Evolutionary conservation across 2,329 filamentous ascomycete species (phyloP).

Genomic region (Fusarium irregulare): DNA sequence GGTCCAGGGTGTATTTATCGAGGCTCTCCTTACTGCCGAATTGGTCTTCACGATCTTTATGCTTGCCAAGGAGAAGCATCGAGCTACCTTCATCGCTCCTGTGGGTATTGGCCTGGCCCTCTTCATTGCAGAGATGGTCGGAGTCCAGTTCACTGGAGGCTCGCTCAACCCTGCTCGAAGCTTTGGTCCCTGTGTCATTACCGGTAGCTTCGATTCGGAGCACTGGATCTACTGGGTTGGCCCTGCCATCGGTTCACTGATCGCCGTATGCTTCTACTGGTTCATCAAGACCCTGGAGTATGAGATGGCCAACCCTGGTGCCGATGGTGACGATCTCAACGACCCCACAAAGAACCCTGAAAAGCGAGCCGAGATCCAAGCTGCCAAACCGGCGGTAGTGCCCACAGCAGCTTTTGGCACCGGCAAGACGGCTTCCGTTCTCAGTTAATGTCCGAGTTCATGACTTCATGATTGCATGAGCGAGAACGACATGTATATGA

Average conservation of each 20-base stretch:
- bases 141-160: slow-evolving; percentile 61
- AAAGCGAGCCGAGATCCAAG: slow-evolving; percentile 50
- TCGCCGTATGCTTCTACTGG: slow-evolving; percentile 53
- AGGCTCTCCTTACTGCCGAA: slow-evolving; percentile 61
- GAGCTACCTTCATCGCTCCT: slow-evolving; percentile 60
- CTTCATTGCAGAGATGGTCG: slow-evolving; percentile 59
- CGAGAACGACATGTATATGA: slow-evolving; percentile 5
- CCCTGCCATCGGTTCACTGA: slow-evolving; percentile 49
- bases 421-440: slow-evolving; percentile 41
- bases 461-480: slow-evolving; percentile 11
- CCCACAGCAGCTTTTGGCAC: slow-evolving; percentile 32
- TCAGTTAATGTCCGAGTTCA: slow-evolving; percentile 22
- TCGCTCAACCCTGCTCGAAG: slow-evolving; percentile 60
- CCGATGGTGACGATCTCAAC: slow-evolving; percentile 57
- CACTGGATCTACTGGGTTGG: slow-evolving; percentile 63
- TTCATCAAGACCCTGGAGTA: slow-evolving; percentile 57
- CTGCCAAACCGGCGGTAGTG: slow-evolving; percentile 10
- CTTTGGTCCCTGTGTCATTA: slow-evolving; percentile 60
- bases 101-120: slow-evolving; percentile 60
- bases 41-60: slow-evolving; percentile 63
- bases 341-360: slow-evolving; percentile 58
- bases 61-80: slow-evolving; percentile 63
- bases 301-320: slow-evolving; percentile 60
- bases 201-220: slow-evolving; percentile 53
- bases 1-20: slow-evolving; percentile 62